Base-by-base conservation (phyloP, 495 filamentous ascomycete genomes). In the Xeromyces bisporus region DNA sequence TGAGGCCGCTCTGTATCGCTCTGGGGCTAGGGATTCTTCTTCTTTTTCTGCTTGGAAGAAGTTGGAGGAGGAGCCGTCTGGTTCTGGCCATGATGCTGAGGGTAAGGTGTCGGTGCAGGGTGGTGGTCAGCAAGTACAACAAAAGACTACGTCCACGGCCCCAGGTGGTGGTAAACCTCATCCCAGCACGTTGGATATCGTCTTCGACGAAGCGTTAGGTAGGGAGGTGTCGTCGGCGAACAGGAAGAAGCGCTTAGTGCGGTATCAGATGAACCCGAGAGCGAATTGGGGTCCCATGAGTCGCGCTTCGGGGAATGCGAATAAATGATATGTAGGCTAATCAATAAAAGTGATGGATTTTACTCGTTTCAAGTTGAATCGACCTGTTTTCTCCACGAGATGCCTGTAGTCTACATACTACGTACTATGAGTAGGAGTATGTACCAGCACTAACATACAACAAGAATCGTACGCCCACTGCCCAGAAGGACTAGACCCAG, bases 281-380 rank as follows among this genome's bases (percentile, higher is more conserved):
- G 73, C 77, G 26, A 86, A 96, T 45, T 97, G 89, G 89, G 89
- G 89, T 0, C 89, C 89, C 0, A 74, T 93, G 73, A 75, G 62
- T 41, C 66, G 72, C 28, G 87, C 87, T 3, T 40, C 39, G 23
- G 46, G 50, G 1, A 32, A 41, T 7, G n/a, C 7, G 12, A 25
- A 33, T 5, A 21, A 21, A 7, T 4, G 4, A 21, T 4, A 21
- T 21, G 20, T n/a, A n/a, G n/a, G n/a, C n/a, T n/a, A n/a, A n/a
- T n/a, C n/a, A n/a, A n/a, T n/a, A n/a, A n/a, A n/a, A n/a, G n/a
- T n/a, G n/a, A n/a, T n/a, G n/a, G n/a, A n/a, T n/a, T n/a, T n/a
- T n/a, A n/a, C n/a, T n/a, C n/a, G n/a, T n/a, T n/a, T n/a, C n/a
- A n/a, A n/a, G n/a, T n/a, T n/a, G n/a, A n/a, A n/a, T n/a, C n/a